A percentile compares a stretch with the other conserved stretches of the same genome.
Conservation (phyloP, 345 rosid species). For the Pelargonium nanum region DNA sequence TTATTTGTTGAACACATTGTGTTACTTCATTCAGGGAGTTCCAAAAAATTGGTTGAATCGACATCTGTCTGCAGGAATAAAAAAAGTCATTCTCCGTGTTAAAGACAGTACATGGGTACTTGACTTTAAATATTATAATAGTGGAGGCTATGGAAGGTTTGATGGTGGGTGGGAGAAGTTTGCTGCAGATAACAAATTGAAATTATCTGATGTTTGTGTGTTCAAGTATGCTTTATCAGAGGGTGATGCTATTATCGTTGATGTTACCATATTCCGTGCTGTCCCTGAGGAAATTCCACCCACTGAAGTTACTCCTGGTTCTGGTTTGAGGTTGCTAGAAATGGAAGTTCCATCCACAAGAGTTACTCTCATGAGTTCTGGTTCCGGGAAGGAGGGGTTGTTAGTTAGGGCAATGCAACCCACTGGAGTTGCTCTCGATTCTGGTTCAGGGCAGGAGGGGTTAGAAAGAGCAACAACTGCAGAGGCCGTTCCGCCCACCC, state of each 20-base stretch:
- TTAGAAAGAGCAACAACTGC: conserved; percentile 1
- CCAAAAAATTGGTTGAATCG: conserved; percentile 25
- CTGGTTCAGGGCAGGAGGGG: too few species aligned
- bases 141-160: conserved; percentile 29
- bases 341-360: too few species aligned
- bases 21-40: conserved; percentile 18
- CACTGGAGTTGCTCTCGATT: too few species aligned
- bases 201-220: conserved; percentile 39
- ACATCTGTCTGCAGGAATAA: conserved; percentile 18
- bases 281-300: background rate
- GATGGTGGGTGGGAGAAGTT: conserved; percentile 44
- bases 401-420: too few species aligned
- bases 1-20: background rate
- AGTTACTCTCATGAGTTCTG: too few species aligned
- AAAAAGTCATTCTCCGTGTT: conserved; percentile 26
- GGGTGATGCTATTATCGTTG: conserved; percentile 17
- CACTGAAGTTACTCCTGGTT: too few species aligned
- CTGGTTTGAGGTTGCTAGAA: too few species aligned
- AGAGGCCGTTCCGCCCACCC: conserved; percentile 13
- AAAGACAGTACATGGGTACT: conserved; percentile 24
- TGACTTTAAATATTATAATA: conserved; percentile 11
- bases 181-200: conserved; percentile 32
- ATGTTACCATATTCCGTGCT: conserved; percentile 31
- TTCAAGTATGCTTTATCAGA: conserved; percentile 21
- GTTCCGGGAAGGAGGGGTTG: too few species aligned